Evolutionary conservation across 106 monocot species (phyloP).

Genomic region (Iris macrosiphon): DNA sequence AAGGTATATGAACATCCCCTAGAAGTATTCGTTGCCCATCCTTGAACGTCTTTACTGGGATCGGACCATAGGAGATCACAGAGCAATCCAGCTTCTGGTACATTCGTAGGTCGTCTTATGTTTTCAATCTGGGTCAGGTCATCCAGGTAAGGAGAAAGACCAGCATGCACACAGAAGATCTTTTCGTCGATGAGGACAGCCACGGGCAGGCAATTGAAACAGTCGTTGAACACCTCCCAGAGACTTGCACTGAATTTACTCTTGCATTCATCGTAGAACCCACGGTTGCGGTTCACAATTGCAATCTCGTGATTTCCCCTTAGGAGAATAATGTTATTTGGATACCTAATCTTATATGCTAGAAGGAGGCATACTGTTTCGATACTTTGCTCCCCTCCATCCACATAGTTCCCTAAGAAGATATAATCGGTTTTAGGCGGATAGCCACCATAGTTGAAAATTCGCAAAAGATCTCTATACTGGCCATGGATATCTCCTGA

Average conservation of each 20-base stretch:
- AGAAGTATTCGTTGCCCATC: slow-evolving; percentile 35
- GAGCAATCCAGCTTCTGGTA: slow-evolving; percentile 39
- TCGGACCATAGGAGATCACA: slow-evolving; percentile 57
- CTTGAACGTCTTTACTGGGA: slow-evolving; percentile 26
- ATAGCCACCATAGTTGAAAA: slow-evolving; percentile 35
- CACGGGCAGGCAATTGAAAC: slow-evolving; percentile 52
- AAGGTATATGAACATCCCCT: slow-evolving; percentile 41
- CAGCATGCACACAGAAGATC: slow-evolving; percentile 52
- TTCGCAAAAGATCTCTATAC: slow-evolving; percentile 33
- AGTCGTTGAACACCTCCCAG: slow-evolving; percentile 39
- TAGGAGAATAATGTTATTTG: slow-evolving; percentile 45
- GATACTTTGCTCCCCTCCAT: slow-evolving; percentile 37
- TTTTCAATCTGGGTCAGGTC: slow-evolving; percentile 39
- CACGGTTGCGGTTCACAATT: slow-evolving; percentile 32
- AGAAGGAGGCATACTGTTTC: slow-evolving; percentile 58
- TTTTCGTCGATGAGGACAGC: slow-evolving; percentile 38
- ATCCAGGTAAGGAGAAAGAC: slow-evolving; percentile 41
- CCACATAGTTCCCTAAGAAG: slow-evolving; percentile 50
- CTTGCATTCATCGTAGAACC: slow-evolving; percentile 54
- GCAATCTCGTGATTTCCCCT: slow-evolving; percentile 45
- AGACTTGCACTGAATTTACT: slow-evolving; percentile 30
- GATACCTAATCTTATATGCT: slow-evolving; percentile 46
- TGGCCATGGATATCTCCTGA: slow-evolving; percentile 60
- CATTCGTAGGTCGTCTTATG: slow-evolving; percentile 33
- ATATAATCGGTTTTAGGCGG: slow-evolving; percentile 42